A percentile compares a stretch with the other conserved stretches of the same genome.
Conservation (phyloP, 441 rosid genomes). For the Adansonia gregorii region DNA sequence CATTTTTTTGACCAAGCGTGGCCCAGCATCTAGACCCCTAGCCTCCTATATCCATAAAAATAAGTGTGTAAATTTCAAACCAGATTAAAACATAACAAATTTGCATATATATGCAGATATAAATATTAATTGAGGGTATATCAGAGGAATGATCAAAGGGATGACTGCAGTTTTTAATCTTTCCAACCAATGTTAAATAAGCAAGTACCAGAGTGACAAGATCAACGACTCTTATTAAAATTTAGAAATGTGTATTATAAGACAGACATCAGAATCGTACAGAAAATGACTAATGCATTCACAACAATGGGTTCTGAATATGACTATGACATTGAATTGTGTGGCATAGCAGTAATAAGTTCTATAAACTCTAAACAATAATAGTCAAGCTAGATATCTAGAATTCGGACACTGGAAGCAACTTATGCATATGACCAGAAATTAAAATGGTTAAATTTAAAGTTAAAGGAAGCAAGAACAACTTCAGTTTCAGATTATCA, state of each 20-base stretch:
- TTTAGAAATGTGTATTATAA: background rate
- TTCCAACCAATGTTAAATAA: background rate
- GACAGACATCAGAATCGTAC: background rate
- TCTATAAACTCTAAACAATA: background rate
- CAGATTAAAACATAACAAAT: background rate
- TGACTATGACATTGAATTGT: background rate
- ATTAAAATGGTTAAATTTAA: slow-evolving; percentile 3
- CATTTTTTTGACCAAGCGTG: slow-evolving; percentile 79
- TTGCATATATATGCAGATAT: background rate
- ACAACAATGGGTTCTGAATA: background rate
- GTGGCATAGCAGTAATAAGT: background rate
- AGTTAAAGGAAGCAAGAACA: background rate
- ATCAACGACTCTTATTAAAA: background rate
- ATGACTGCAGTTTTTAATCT: background rate
- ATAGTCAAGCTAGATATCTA: background rate
- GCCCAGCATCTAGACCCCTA: slow-evolving; percentile 97
- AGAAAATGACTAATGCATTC: background rate
- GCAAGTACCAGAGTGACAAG: background rate
- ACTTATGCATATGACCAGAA: background rate
- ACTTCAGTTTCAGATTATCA: background rate
- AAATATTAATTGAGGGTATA: background rate
- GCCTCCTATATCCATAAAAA: slow-evolving; percentile 68
- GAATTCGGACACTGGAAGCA: background rate
- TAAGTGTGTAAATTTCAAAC: slow-evolving; percentile 1
- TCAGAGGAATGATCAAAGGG: background rate